phyloP scores from a whole-genome alignment of 495 filamentous ascomycete genomes.

The Cairneyella variabilis region DNA sequence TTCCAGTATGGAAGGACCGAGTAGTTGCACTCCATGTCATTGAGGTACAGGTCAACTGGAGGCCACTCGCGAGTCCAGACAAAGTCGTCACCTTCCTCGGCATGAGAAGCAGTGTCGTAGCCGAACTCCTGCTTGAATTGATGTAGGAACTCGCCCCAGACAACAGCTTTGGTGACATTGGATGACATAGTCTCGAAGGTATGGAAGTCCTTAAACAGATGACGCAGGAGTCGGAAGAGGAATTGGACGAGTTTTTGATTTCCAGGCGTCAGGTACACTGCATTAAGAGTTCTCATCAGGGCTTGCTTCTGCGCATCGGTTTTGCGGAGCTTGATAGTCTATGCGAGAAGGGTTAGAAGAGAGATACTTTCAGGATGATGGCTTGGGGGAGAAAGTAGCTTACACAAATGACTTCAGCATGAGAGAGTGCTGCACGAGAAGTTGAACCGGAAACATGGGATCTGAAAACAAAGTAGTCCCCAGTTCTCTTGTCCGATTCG shows the following conservation, averaged over 20 bases:
- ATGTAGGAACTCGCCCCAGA: constrained; percentile 7
- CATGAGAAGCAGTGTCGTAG: not conserved
- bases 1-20: not conserved
- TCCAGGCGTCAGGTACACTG: not conserved
- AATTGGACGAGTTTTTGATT: constrained; percentile 1
- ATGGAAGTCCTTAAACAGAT: not conserved
- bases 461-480: constrained; percentile 18
- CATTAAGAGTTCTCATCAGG: constrained; percentile 11
- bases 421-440: not conserved
- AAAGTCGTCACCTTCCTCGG: not conserved
- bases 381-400: not conserved
- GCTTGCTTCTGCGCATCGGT: not conserved
- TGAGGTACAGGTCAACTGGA: not conserved
- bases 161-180: not conserved
- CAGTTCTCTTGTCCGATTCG: constrained; percentile 8
- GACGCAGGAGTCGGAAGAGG: constrained; percentile 11
- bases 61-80: not conserved
- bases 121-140: constrained; percentile 12
- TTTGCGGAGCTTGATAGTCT: constrained; percentile 1
- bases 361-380: not conserved
- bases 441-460: too few species aligned
- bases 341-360: not conserved
- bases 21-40: not conserved
- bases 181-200: not conserved
- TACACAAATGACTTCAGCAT: constrained; percentile 4